A percentile compares a stretch with the other conserved stretches of the same genome.
Conservation (phyloP, 2,329 filamentous ascomycete species). For the Intubia oerlemansii region DNA sequence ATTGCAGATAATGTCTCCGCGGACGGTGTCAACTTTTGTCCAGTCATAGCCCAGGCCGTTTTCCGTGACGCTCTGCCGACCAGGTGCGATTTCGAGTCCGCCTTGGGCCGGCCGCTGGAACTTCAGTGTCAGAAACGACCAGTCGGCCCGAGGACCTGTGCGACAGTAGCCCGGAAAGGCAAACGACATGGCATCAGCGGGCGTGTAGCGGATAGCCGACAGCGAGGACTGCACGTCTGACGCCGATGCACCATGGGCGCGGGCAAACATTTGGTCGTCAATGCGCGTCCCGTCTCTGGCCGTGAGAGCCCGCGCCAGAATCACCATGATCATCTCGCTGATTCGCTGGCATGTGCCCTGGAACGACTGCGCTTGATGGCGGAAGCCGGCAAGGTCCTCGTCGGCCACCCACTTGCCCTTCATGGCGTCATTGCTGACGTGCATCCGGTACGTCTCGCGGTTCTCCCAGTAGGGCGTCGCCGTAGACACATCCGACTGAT, state of each 20-base stretch:
- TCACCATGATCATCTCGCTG: slow-evolving; percentile 33
- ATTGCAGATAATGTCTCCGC: slow-evolving; percentile 39
- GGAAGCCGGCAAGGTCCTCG: slow-evolving; percentile 23
- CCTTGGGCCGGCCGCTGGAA: slow-evolving; percentile 39
- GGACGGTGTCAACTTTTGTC: slow-evolving; percentile 37
- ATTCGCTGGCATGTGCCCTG: slow-evolving; percentile 31
- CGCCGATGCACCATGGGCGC: slow-evolving; percentile 26
- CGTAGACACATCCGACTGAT: no score
- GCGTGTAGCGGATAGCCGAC: slow-evolving; percentile 6
- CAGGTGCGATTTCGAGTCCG: slow-evolving; percentile 43
- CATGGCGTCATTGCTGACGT: slow-evolving; percentile 28
- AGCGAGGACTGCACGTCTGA: slow-evolving; percentile 32
- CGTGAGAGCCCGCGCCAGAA: slow-evolving; percentile 34
- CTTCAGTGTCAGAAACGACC: slow-evolving; percentile 39
- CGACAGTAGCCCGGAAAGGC: slow-evolving; percentile 32
- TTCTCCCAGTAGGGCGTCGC: no score
- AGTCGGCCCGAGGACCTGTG: slow-evolving; percentile 38
- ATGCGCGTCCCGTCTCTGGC: no score
- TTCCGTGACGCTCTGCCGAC: slow-evolving; percentile 34
- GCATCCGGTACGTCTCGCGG: slow-evolving; percentile 42
- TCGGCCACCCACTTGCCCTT: slow-evolving; percentile 31
- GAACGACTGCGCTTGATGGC: slow-evolving; percentile 21
- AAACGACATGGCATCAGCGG: slow-evolving; percentile 15
- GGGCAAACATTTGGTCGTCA: slow-evolving; percentile 26
- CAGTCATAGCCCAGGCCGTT: slow-evolving; percentile 38